phyloP scores from a whole-genome alignment of 805 yeast genomes.

The Ogataea populi-albae region DNA sequence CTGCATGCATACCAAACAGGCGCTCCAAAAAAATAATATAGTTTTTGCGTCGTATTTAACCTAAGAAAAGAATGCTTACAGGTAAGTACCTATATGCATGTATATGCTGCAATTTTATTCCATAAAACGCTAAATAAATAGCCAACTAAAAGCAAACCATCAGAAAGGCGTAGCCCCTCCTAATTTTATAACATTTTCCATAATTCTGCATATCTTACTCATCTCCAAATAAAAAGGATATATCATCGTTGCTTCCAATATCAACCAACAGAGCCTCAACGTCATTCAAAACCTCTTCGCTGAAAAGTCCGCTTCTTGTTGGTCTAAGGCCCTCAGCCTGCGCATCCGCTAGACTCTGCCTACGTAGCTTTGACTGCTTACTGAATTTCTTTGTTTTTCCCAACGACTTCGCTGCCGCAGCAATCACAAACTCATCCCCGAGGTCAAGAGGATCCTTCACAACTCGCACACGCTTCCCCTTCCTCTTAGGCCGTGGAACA shows the following conservation, averaged over 20 bases:
- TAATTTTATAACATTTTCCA: constrained; percentile 3
- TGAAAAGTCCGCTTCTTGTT: constrained; percentile 73
- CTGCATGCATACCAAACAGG: no score
- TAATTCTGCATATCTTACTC: constrained; percentile 4
- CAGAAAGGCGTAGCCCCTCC: not conserved
- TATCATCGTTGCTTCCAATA: constrained; percentile 41
- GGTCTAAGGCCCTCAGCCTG: constrained; percentile 72
- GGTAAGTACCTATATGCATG: no score
- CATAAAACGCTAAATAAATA: no score
- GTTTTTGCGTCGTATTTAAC: no score
- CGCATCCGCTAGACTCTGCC: constrained; percentile 72
- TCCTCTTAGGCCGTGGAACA: constrained; percentile 26
- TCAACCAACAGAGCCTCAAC: constrained; percentile 69
- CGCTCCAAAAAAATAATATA: no score
- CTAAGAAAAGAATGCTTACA: no score
- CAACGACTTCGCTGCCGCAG: constrained; percentile 19
- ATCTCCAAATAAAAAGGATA: constrained; percentile 35
- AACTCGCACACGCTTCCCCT: constrained; percentile 31
- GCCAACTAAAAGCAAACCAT: no score
- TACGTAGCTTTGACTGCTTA: constrained; percentile 41
- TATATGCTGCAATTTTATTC: no score
- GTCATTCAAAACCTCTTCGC: constrained; percentile 69
- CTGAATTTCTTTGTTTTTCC: constrained; percentile 22
- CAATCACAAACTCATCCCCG: constrained; percentile 24
- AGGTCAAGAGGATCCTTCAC: constrained; percentile 21